These are phyloP conservation scores for Cladosporium colombiae DNA, from an alignment of 2,329 filamentous ascomycete genomes.

Conservation along the genomic window DNA sequence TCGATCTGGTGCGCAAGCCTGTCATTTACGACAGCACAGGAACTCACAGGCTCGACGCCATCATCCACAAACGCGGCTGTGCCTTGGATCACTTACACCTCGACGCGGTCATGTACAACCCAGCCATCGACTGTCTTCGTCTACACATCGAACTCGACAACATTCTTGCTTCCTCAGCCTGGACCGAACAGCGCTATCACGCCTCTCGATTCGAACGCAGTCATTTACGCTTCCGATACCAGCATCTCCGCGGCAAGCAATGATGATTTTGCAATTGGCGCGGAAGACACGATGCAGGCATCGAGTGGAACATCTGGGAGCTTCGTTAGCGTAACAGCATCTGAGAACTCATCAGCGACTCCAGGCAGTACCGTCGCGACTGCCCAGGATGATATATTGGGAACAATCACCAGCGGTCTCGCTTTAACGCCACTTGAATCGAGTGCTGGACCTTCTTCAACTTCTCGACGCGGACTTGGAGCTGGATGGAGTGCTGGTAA, in stretches of 20 bases:
- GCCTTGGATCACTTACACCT: not conserved
- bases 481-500: not conserved
- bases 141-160: not conserved
- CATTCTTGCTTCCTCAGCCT: not conserved
- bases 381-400: not conserved
- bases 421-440: no score
- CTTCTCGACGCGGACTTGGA: not conserved
- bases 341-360: not conserved
- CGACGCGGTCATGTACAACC: not conserved
- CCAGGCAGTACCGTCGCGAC: not conserved
- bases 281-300: not conserved
- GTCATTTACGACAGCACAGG: not conserved
- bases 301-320: not conserved
- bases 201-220: not conserved
- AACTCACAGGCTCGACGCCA: not conserved
- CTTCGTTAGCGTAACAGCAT: not conserved
- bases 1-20: not conserved
- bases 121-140: conserved; percentile 1
- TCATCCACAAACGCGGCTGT: not conserved
- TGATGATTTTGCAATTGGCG: not conserved
- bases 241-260: not conserved
- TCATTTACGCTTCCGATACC: not conserved
- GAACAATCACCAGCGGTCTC: no score
- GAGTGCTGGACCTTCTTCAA: no score
- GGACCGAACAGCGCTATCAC: conserved; percentile 1